A percentile compares a stretch with the other conserved stretches of the same genome.
Evolutionary conservation across 108 stramenopile species (phyloP).

Genomic region (Skeletonema potamos): DNA sequence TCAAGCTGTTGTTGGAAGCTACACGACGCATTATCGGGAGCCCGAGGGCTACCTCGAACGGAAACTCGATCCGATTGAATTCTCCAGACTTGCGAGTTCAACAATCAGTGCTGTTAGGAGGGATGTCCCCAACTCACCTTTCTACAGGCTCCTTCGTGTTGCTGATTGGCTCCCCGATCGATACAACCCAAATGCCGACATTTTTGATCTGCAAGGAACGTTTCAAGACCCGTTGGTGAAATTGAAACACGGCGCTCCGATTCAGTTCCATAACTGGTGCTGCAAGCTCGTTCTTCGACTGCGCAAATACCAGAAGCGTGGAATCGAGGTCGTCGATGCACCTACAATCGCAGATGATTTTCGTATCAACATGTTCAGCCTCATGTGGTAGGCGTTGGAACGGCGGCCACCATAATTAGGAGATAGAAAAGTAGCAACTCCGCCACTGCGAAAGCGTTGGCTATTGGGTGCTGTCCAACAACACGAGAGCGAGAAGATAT

Average conservation of each 20-base stretch:
- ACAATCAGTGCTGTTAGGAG: conserved; percentile 9
- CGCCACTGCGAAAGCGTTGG: background rate
- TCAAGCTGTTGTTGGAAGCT: conserved; percentile 13
- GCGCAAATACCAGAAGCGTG: conserved; percentile 20
- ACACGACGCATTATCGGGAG: conserved; percentile 1
- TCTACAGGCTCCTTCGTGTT: conserved; percentile 16
- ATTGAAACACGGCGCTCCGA: background rate
- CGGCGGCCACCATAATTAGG: too few species aligned
- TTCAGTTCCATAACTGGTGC: conserved; percentile 23
- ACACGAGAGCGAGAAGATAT: too few species aligned
- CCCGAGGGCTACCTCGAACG: background rate
- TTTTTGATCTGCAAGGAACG: background rate
- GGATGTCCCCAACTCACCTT: conserved; percentile 12
- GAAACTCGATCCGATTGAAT: background rate
- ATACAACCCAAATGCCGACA: background rate
- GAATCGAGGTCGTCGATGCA: conserved; percentile 17
- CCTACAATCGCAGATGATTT: conserved; percentile 17
- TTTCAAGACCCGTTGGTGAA: background rate
- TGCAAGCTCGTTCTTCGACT: conserved; percentile 11
- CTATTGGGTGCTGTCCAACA: too few species aligned
- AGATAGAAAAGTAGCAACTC: too few species aligned
- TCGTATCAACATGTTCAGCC: background rate
- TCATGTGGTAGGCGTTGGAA: too few species aligned
- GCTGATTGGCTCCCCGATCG: background rate
- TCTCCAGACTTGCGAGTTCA: background rate